Evolutionary conservation across 2,329 filamentous ascomycete species (phyloP), one percentile per base, ranked within the genome.

Genomic region (Chaetomium sp.): DNA sequence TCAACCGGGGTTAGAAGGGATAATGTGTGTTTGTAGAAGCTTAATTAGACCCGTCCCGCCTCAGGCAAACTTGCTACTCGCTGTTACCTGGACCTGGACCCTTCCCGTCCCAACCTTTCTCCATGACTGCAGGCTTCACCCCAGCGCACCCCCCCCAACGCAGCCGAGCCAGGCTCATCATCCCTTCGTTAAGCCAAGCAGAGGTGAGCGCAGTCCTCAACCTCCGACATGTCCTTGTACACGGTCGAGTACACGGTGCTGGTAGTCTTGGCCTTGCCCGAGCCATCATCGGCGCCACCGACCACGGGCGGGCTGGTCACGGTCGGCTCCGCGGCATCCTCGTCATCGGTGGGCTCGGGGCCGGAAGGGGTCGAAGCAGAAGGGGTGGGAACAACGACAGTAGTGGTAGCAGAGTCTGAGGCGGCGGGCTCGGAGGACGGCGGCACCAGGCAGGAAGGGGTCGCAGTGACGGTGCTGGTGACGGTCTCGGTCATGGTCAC

Each of bases 401-500:
- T 21, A n/a, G 58, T 38, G 27, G 38, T 53, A 3, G 33, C 19
- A 42, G 53, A 56, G 38, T 23, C 23, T 12, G 8, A 42, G 27
- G 42, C n/a, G n/a, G 65, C 56, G 55, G 62, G n/a, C 27, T 38
- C 47, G 50, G 64, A 64, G 49, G 65, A 65, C 1, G 45, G n/a
- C 19, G n/a, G 29, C 23, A 8, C 1, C 21, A 45, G n/a, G 51
- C 57, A 57, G 16, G 53, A 47, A 12, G 56, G 27, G 10, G 45
- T 55, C 12, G 59, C 31, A 27, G 61, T 63, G 53, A 67, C 64
- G 50, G 62, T 65, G 60, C 38, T 57, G 29, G 67, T 71, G 47
- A 60, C 67, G 31, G 62, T 64, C 62, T 64, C 58, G 16, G 64
- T 66, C 59, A 74, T 72, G 60, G 74, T 75, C 58, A 72, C 70